Evolutionary conservation across 176 grass and related monocot species (phyloP), one percentile per base, ranked within the genome.

Genomic region (barley (Hordeum vulgare)): DNA sequence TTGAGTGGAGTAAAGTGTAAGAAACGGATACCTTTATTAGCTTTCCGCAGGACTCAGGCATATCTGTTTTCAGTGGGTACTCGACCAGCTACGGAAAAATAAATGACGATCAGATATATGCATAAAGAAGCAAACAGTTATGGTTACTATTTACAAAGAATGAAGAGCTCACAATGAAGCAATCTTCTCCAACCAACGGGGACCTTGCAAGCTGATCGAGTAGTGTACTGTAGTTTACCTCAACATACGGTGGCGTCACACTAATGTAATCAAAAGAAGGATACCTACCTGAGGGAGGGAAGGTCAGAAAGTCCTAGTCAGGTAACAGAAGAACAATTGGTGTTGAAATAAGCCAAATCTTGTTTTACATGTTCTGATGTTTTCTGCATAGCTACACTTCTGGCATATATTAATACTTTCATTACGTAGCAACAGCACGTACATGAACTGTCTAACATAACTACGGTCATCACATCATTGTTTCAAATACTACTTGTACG

Each of bases 171-270:
- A 99, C 93, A 56, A 99, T 84, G 86, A 99, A 96, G 75, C 91
- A 94, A 66, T 99, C 96, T 89, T 94, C 90, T 88, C 93, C 96
- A 85, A 98, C 85, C 82, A 98, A 86, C 26, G 91, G 89, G 64
- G 96, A 98, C 66, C 87, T 92, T 74, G 82, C 62, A 49, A 98
- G 88, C 70, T 95, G 93, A 78, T 80, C 83, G 49, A 98, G 85
- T 78, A 98, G 72, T 83, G 79, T 93, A 51, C 66, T 67, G 34
- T 95, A 98, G 78, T 98, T 87, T 20, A 95, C 96, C 75, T 92
- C 91, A 40, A 77, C 47, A 86, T 95, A 98, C 65, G 93, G 96
- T 44, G 96, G 93, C 76, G 96, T 98, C 53, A 98, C 89, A 85
- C 91, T 95, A 60, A 98, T 87, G 89, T 98, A 96, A 86, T 99